Evolutionary conservation across 2,329 filamentous ascomycete species (phyloP), one percentile per base, ranked within the genome.

Genomic region (Hypoxylon sp.): DNA sequence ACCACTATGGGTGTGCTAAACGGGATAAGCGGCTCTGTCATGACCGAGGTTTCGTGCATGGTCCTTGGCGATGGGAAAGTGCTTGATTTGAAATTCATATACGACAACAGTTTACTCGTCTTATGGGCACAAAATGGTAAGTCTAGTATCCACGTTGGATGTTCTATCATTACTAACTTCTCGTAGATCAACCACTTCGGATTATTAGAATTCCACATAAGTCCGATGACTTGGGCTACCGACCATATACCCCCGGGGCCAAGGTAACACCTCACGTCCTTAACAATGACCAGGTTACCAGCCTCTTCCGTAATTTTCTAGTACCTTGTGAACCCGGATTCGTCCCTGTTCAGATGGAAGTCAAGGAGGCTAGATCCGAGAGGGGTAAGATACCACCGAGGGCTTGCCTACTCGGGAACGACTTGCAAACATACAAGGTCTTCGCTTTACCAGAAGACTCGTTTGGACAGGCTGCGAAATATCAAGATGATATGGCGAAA

Each of bases 21-120:
- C 57, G 88, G 88, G 42, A 87, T 91, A 63, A 92, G 87, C 72
- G 82, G 82, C 60, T 77, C 79, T 37, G 74, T 80, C 2, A 73
- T 78, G 1, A 81, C 81, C 1, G 76, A 77, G n/a, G 78, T 79
- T 3, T 81, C 82, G 37, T 75, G 78, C 24, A 69, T 89, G 8
- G 78, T 78, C 33, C 77, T 88, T 1, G 80, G 78, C 0, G 74
- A 80, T 5, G 80, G 80, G 10, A 80, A 78, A n/a, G 79, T 90
- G 14, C 78, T 88, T 19, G 90, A 94, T 75, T 78, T 91, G 13
- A 90, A 91, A 75, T 93, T 94, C 74, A 84, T 92, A 47, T 85
- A 91, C 73, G 87, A 91, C 61, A 79, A 84, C 11, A 84, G 81
- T 0, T 77, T 94, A 1, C 82, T 94, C 59, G 72, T 92, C 1